Conservation (phyloP, 148 eudicot species). For the Cornus controversa region DNA sequence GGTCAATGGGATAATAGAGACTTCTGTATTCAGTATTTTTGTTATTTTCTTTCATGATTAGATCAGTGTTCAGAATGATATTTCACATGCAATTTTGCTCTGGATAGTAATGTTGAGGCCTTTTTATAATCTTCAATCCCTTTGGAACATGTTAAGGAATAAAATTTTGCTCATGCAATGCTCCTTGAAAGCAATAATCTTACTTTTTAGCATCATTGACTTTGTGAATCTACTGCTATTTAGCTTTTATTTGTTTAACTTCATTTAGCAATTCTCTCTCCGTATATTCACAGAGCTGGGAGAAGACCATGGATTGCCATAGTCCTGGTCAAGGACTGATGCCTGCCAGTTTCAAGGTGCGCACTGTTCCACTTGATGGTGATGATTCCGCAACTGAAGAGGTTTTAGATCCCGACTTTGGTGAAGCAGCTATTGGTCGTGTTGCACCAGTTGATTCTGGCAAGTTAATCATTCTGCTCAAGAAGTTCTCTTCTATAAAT, state of each 20-base stretch:
- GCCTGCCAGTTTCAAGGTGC: constrained; percentile 81
- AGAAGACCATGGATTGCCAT: constrained; percentile 76
- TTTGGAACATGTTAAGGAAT: neutral
- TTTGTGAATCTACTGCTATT: no score
- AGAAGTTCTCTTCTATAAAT: neutral
- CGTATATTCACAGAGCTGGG: constrained; percentile 59
- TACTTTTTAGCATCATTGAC: neutral
- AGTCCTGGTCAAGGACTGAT: constrained; percentile 79
- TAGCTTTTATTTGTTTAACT: neutral
- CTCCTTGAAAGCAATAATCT: neutral
- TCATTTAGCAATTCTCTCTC: neutral
- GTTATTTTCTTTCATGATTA: no score
- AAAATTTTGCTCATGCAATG: neutral
- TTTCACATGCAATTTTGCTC: neutral
- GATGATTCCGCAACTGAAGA: constrained; percentile 67
- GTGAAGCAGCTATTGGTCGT: constrained; percentile 88
- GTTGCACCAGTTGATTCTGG: constrained; percentile 94
- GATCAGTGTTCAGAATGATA: neutral
- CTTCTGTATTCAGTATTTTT: no score
- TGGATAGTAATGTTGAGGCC: neutral
- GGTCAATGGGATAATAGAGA: neutral
- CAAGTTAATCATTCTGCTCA: constrained; percentile 15
- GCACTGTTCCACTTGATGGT: constrained; percentile 56
- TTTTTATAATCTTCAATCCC: neutral
- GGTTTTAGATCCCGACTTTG: constrained; percentile 70